Evolutionary conservation across 2,329 filamentous ascomycete species (phyloP).

Genomic region (Diaporthe sp.): DNA sequence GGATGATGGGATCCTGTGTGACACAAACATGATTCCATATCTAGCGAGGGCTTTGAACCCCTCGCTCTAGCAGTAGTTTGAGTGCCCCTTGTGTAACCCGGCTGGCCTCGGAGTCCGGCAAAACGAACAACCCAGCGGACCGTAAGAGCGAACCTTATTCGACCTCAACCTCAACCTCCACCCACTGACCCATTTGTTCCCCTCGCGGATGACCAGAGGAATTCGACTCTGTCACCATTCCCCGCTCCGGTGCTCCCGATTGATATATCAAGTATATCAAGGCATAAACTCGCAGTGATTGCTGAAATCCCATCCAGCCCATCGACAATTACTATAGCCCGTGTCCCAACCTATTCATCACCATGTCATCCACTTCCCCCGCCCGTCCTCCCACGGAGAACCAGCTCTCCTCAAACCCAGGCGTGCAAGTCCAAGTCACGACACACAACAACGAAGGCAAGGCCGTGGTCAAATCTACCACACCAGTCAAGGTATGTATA

Average conservation of each 20-base stretch:
- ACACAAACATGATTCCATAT: background rate
- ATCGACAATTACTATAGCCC: background rate
- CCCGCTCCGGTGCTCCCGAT: background rate
- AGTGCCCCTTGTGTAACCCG: background rate
- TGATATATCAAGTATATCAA: background rate
- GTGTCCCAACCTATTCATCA: conserved; percentile 51
- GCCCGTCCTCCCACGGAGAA: conserved; percentile 40
- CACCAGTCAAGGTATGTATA: conserved; percentile 35
- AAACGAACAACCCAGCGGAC: background rate
- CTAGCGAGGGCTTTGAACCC: background rate
- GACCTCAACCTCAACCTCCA: conserved; percentile 3
- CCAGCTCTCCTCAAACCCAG: conserved; percentile 33
- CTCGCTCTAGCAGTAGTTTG: background rate
- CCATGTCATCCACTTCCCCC: conserved; percentile 38
- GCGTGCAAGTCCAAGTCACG: conserved; percentile 34
- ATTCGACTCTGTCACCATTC: background rate
- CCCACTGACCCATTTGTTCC: background rate
- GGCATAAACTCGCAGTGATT: background rate
- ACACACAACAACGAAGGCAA: conserved; percentile 36
- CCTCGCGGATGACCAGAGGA: background rate
- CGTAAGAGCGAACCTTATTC: conserved; percentile 1
- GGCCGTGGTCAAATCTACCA: conserved; percentile 35
- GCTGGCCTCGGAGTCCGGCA: conserved; percentile 18
- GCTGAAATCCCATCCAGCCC: background rate
- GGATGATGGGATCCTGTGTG: background rate